Evolutionary conservation across 768 basidiomycete species (phyloP), one percentile per base, ranked within the genome.

Genomic region (Panaeolus papilionaceus): DNA sequence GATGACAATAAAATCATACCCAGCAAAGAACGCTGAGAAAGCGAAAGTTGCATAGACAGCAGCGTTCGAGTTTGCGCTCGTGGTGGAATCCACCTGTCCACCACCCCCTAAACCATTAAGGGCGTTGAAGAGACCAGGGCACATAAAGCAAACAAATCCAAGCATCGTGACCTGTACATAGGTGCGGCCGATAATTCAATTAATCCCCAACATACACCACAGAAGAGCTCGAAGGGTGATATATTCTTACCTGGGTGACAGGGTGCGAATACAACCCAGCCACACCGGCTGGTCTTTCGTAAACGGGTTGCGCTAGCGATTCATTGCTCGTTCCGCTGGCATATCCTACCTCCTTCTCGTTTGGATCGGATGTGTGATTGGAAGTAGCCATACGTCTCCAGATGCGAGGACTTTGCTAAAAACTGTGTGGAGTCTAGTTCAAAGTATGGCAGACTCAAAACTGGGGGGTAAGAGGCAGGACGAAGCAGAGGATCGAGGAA

Each of bases 61-160:
- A 0, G 87, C 80, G 72, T 90, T 89, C 2, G 91, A 85, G 71
- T 94, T 92, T 18, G 92, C 88, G 73, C 85, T 86, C 12, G 88
- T 91, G 3, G 80, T 82, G 12, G 86, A 73, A 72, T 92, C 88
- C 47, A 92, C 75, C 78, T 91, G 90, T 3, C 94, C 94, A 58
- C 91, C 92, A 54, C 84, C 93, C 4, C 94, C 94, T 54, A 96
- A 83, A 39, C 93, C 92, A 65, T 87, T 90, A 72, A 94, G 80
- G 0, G 92, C 88, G 73, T 94, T 95, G 79, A 92, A 94, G 66
- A 93, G 84, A 67, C 93, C 84, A 69, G 83, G 84, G 71, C 85
- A 82, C 87, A 88, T 86, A 74, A 88, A 88, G 68, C 91, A 91
- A 61, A 93, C 87, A 61, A 93, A 82, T 47, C 91, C 92, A 18